Evolutionary conservation across 306 rosid genomes (phyloP).

Genomic region (Rosa rugosa): DNA sequence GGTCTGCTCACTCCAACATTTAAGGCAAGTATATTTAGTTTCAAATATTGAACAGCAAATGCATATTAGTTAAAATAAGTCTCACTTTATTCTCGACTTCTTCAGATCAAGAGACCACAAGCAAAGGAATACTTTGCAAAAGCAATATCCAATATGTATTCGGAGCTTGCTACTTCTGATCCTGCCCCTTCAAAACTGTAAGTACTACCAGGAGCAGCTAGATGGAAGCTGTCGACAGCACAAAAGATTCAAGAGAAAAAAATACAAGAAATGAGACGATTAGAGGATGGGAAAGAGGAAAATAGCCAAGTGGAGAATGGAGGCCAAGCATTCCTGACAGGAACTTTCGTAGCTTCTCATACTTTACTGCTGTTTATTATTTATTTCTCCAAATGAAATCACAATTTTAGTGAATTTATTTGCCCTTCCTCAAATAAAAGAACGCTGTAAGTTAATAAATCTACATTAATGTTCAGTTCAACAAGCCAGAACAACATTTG

Average conservation of each 20-base stretch:
- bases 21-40: conserved; percentile 59
- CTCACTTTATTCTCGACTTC: conserved; percentile 16
- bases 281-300: neutral
- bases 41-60: conserved; percentile 1
- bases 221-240: neutral
- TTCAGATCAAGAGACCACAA: conserved; percentile 90
- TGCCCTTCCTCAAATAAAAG: neutral
- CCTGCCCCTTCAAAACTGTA: conserved; percentile 40
- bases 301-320: neutral
- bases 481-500: neutral
- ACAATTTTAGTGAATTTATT: neutral
- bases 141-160: conserved; percentile 74
- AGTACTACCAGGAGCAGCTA: conserved; percentile 10
- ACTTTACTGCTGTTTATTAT: neutral
- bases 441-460: neutral
- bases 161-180: conserved; percentile 62
- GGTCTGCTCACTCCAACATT: conserved; percentile 90
- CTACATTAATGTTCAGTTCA: neutral
- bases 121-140: conserved; percentile 73
- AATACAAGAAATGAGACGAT: neutral
- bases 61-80: neutral
- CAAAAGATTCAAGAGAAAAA: neutral
- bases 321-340: neutral
- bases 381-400: conserved; percentile 7
- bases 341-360: neutral